These are phyloP conservation scores for Cicer pinnatifidum DNA, from an alignment of 306 rosid genomes.

Conservation along the genomic window DNA sequence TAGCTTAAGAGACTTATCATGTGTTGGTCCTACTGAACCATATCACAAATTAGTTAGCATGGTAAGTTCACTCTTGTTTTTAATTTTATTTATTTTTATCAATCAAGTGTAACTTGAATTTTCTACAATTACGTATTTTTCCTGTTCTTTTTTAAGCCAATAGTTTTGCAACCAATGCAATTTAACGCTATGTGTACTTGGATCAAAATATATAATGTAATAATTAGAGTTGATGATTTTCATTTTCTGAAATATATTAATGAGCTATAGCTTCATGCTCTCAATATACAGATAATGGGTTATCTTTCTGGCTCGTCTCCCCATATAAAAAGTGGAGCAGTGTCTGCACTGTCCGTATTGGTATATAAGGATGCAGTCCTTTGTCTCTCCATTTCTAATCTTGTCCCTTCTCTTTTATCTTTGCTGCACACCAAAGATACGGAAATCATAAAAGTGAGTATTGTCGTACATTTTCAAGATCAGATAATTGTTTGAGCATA, in stretches of 20 bases:
- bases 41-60: constrained; percentile 74
- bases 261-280: neutral
- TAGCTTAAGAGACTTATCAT: constrained; percentile 59
- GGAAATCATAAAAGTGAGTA: constrained; percentile 82
- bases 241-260: constrained; percentile 40
- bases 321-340: constrained; percentile 91
- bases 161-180: constrained; percentile 19
- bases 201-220: constrained; percentile 10
- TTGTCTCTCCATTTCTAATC: constrained; percentile 66
- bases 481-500: constrained; percentile 34
- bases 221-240: constrained; percentile 35
- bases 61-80: constrained; percentile 59
- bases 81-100: constrained; percentile 15
- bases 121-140: neutral
- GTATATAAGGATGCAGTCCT: constrained; percentile 69
- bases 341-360: constrained; percentile 84
- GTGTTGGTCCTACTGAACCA: constrained; percentile 55
- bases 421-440: constrained; percentile 76
- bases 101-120: constrained; percentile 11
- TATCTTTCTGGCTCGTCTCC: constrained; percentile 92
- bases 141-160: constrained; percentile 26
- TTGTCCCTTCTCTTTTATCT: constrained; percentile 77
- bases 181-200: neutral
- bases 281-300: constrained; percentile 74
- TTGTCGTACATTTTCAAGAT: constrained; percentile 30